Evolutionary conservation across 306 rosid genomes (phyloP).

Genomic region (Malus sylvestris): DNA sequence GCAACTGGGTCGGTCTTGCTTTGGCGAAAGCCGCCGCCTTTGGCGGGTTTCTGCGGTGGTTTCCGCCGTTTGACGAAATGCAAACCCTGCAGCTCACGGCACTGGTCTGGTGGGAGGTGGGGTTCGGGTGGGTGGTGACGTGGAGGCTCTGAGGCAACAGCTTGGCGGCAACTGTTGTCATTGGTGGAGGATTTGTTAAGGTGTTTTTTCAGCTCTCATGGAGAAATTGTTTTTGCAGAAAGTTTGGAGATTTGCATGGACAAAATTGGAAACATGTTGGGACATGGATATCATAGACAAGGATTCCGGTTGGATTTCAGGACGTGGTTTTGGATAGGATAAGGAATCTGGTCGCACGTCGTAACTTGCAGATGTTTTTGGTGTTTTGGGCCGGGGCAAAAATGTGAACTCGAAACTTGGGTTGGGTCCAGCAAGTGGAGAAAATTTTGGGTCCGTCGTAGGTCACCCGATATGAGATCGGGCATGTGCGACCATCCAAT

Average conservation of each 20-base stretch:
- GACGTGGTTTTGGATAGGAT: conserved; percentile 2
- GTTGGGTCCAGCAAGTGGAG: background rate
- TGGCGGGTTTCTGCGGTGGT: conserved; percentile 23
- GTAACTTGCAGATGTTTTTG: background rate
- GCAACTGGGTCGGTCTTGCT: conserved; percentile 21
- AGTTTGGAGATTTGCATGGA: conserved; percentile 5
- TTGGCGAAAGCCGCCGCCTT: conserved; percentile 25
- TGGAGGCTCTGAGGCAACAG: conserved; percentile 45
- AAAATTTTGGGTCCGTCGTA: background rate
- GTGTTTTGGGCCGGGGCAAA: background rate
- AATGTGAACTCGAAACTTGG: background rate
- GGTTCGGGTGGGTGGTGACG: conserved; percentile 20
- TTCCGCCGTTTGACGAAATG: conserved; percentile 15
- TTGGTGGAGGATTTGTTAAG: conserved; percentile 10
- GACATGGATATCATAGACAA: background rate
- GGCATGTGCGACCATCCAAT: too few relatives aligned
- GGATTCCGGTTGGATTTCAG: conserved; percentile 1
- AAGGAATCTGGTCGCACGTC: background rate
- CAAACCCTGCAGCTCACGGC: conserved; percentile 30
- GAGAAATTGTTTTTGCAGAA: background rate
- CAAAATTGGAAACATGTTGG: background rate
- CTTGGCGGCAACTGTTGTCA: conserved; percentile 59
- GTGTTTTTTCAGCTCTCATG: background rate
- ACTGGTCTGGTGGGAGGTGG: conserved; percentile 19
- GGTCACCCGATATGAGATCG: background rate